Base-by-base conservation (phyloP, 75 land plant species). In the Pinus albicaulis region DNA sequence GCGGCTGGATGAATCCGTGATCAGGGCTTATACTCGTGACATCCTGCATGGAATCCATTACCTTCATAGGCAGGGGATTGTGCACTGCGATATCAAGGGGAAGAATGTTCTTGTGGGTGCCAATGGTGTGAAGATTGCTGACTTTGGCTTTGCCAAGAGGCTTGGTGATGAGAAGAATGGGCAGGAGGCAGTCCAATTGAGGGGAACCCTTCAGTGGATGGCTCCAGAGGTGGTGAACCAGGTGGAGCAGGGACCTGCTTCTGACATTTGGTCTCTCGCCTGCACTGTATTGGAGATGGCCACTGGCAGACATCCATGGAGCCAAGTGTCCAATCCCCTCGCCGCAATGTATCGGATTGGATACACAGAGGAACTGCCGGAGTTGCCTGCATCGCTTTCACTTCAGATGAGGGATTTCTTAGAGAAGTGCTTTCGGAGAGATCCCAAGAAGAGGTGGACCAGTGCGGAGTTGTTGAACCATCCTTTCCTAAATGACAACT, bases 221-320 rank as follows among this genome's bases (percentile, higher is more conserved):
- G 87, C 87, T 15, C 87, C 87, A 0, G 85, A 85, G 77, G 87
- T 82, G 11, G 74, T 63, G 25, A 58, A 70, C 66, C 83, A 82
- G 68, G 81, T 69, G 71, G 82, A 78, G 57, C 90, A 86, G 73
- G 85, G 90, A 34, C 57, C 70, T 15, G 77, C 82, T 6, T 79
- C 84, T 3, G 86, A 89, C 38, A 77, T 89, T 19, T 89, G 91
- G 91, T 78, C 91, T 16, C 71, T 86, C 56, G 91, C 86, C 8
- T 89, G 91, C 82, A 89, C 91, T 48, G 84, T 89, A 1, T 53
- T 89, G 71, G 91, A 89, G 86, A 86, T 89, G 91, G 80, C 84
- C 74, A 86, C 91, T 25, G 91, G 91, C 7, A 62, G 48, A 34
- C 76, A 86, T 38, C 88, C 91, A 19, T 89, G 91, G 91, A 58